Conservation (phyloP, 2,329 filamentous ascomycete genomes). For the Aspergillus felis region DNA sequence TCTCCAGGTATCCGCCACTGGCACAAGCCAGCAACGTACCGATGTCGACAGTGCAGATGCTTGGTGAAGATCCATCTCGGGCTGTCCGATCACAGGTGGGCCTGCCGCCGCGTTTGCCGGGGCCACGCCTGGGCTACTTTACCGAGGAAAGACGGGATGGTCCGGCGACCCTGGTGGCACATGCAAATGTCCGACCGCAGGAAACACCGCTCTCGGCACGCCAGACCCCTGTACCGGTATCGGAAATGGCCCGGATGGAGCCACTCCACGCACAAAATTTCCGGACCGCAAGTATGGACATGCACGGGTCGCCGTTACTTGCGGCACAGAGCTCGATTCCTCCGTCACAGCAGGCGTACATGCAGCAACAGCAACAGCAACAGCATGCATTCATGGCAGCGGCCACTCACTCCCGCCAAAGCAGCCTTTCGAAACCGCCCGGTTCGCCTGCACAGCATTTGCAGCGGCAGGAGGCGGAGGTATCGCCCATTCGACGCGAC, state of each 20-base stretch:
- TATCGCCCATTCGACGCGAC: conserved; percentile 34
- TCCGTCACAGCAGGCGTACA: conserved; percentile 25
- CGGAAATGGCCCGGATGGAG: conserved; percentile 35
- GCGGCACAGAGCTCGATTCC: conserved; percentile 13
- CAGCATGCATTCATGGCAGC: conserved; percentile 23
- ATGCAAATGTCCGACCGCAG: conserved; percentile 22
- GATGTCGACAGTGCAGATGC: conserved; percentile 22
- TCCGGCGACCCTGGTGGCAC: conserved; percentile 18
- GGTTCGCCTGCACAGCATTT: conserved; percentile 31
- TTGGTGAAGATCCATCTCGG: conserved; percentile 33
- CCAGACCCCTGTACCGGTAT: conserved; percentile 22
- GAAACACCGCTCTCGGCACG: conserved; percentile 30
- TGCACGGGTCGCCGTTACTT: conserved; percentile 22
- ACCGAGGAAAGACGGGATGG: conserved; percentile 38
- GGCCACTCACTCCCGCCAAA: conserved; percentile 33
- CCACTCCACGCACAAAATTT: conserved; percentile 23
- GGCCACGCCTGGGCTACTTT: conserved; percentile 45
- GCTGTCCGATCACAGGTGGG: conserved; percentile 29
- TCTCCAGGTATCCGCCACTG: conserved; percentile 35
- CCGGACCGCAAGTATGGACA: conserved; percentile 15
- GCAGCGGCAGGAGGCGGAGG: conserved; percentile 29
- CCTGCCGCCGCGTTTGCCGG: conserved; percentile 31
- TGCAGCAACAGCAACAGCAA: conserved; percentile 24
- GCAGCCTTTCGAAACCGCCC: conserved; percentile 32
- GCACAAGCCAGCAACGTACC: conserved; percentile 36